Base-by-base conservation (phyloP, 345 rosid species). In the Hibiscus tridactylites region DNA sequence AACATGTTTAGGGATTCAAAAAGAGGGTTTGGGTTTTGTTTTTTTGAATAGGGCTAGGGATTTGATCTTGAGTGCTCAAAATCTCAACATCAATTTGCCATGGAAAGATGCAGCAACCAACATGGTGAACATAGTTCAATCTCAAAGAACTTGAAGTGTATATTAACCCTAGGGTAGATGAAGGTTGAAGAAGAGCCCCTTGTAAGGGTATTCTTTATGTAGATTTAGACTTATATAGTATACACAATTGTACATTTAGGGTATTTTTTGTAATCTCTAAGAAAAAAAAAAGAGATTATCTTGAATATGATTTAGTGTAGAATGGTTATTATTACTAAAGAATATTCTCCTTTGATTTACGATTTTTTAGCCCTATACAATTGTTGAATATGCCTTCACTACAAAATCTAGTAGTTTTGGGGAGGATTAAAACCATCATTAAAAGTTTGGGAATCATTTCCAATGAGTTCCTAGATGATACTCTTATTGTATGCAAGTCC, bases 21-120 rank as follows among this genome's bases (percentile, higher is more conserved):
- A 71, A 16, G 73, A 56, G 61, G 33, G 61, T 10, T 24, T 58
- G 29, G 31, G 72, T 3, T 58, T 52, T 24, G 70, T 83, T 49
- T 74, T 86, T 21, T 58, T 84, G 5, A 77, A 73, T 67, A 81
- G 49, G 71, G 87, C 88, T 26, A 78, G 82, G 75, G 85, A 78
- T 29, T 73, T 79, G 66, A 21, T 79, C 33, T 57, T 71, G 57
- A 76, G 61, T 84, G 77, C 81, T 59, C 77, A 79, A 47, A 77
- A 69, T 49, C 33, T 81, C 16, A 71, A 73, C 76, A 29, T 71
- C 37, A 49, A 29, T 67, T 52, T 74, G 57, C 79, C 76, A 9
- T 81, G 83, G 81, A 79, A 69, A 72, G 78, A 68, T 35, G 84
- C 78, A 65, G 88, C 84, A 26, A 69, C 76, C 15, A 81, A 79